A percentile compares a stretch with the other conserved stretches of the same genome.
phyloP scores from a whole-genome alignment of 1,284 basidiomycete species.

The Papiliotrema laurentii region DNA sequence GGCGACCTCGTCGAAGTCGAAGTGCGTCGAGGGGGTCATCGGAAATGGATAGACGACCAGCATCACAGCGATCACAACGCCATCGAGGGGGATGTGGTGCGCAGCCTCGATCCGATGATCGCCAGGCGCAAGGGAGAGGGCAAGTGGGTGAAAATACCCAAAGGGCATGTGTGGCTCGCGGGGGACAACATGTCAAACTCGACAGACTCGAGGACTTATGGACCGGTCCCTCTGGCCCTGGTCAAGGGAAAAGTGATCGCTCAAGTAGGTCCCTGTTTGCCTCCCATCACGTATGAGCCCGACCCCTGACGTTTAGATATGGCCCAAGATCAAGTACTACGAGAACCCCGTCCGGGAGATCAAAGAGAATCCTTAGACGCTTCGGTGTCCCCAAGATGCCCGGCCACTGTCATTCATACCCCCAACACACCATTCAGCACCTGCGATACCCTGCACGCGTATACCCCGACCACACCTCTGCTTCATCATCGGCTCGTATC shows the following conservation, averaged over 20 bases:
- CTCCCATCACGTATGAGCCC: neutral
- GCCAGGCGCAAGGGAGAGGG: slow-evolving; percentile 52
- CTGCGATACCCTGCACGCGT: too few relatives aligned
- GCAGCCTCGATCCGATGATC: slow-evolving; percentile 29
- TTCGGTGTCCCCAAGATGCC: neutral
- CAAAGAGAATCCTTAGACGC: neutral
- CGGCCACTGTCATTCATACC: neutral
- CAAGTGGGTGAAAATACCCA: slow-evolving; percentile 70
- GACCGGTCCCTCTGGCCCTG: slow-evolving; percentile 81
- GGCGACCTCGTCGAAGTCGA: slow-evolving; percentile 88
- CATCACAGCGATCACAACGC: slow-evolving; percentile 3
- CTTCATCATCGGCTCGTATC: too few relatives aligned
- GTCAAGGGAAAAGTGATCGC: slow-evolving; percentile 72
- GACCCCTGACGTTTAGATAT: neutral
- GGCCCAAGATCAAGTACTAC: neutral
- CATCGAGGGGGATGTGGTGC: slow-evolving; percentile 4
- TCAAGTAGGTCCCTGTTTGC: slow-evolving; percentile 55
- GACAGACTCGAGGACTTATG: slow-evolving; percentile 83
- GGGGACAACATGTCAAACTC: slow-evolving; percentile 85
- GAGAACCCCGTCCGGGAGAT: slow-evolving; percentile 1
- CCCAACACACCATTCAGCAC: too few relatives aligned
- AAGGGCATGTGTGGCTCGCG: slow-evolving; percentile 83
- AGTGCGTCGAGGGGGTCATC: slow-evolving; percentile 45
- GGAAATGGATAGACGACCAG: slow-evolving; percentile 24
- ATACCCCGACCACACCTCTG: too few relatives aligned